These are phyloP conservation scores for Isabelozyma pseudorhagii DNA, from an alignment of 805 yeast genomes.

Conservation along the genomic window DNA sequence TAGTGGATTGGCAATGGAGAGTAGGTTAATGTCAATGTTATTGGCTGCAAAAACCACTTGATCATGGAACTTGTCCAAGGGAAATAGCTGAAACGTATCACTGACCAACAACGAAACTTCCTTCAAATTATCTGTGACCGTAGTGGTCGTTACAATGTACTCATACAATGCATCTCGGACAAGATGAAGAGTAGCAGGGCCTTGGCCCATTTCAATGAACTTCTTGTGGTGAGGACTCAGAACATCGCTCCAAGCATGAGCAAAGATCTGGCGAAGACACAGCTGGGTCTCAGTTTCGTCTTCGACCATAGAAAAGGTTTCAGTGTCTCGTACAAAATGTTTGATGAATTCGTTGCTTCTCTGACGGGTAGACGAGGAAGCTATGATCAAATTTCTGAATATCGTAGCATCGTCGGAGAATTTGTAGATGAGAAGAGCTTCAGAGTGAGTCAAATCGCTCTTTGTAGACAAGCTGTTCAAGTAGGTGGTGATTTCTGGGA, in stretches of 20 bases:
- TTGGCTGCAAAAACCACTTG: slow-evolving; percentile 9
- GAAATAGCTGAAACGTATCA: slow-evolving; percentile 4
- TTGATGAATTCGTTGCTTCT: slow-evolving; percentile 11
- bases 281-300: background rate
- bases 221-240: slow-evolving; percentile 3
- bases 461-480: slow-evolving; percentile 27
- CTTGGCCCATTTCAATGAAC: slow-evolving; percentile 7
- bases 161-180: slow-evolving; percentile 7
- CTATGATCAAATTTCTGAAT: slow-evolving; percentile 13
- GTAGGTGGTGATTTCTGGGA: slow-evolving; percentile 23
- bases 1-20: slow-evolving; percentile 48
- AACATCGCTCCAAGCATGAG: slow-evolving; percentile 13
- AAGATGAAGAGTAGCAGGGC: slow-evolving; percentile 4
- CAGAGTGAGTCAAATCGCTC: slow-evolving; percentile 13
- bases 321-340: slow-evolving; percentile 3
- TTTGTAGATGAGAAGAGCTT: slow-evolving; percentile 16
- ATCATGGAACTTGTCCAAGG: slow-evolving; percentile 23
- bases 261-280: slow-evolving; percentile 2
- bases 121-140: background rate
- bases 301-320: background rate
- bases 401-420: slow-evolving; percentile 13
- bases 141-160: slow-evolving; percentile 4
- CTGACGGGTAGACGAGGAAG: slow-evolving; percentile 5
- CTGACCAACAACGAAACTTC: background rate
- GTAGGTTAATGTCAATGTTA: slow-evolving; percentile 13